phyloP scores from a whole-genome alignment of 495 filamentous ascomycete genomes.

The Chaetomium tenue region DNA sequence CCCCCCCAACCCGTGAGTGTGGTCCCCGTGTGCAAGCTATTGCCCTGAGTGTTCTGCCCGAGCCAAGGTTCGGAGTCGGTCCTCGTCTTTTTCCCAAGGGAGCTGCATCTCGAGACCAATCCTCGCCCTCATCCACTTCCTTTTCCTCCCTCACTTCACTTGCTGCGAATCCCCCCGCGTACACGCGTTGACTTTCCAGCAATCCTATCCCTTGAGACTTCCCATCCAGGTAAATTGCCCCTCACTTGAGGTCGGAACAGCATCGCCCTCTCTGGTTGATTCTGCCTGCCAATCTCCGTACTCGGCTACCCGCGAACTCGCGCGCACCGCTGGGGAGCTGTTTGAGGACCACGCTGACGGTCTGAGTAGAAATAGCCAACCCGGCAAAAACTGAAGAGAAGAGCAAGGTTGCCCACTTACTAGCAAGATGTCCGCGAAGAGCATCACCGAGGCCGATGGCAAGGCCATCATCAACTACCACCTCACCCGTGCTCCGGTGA shows the following conservation, averaged over 20 bases:
- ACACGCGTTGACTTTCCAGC: constrained; percentile 8
- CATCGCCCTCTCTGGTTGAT: constrained; percentile 3
- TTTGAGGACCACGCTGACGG: constrained; percentile 11
- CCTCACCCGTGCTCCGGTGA: constrained; percentile 95
- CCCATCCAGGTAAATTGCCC: constrained; percentile 23
- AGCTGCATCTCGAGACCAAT: constrained; percentile 25
- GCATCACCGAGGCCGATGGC: constrained; percentile 97
- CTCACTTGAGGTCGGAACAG: constrained; percentile 25
- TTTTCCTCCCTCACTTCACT: not conserved
- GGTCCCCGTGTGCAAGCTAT: constrained; percentile 17
- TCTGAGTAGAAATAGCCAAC: constrained; percentile 9
- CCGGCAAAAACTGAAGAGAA: constrained; percentile 15
- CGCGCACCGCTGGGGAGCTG: constrained; percentile 5
- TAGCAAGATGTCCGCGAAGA: constrained; percentile 90
- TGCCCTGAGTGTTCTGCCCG: constrained; percentile 20
- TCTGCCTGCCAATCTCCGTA: not conserved
- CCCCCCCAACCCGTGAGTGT: constrained; percentile 24
- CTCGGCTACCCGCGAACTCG: constrained; percentile 16
- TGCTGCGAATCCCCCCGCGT: not conserved
- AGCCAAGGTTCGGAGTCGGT: constrained; percentile 16
- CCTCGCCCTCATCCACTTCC: constrained; percentile 14
- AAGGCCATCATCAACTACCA: constrained; percentile 99
- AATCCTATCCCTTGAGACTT: constrained; percentile 15
- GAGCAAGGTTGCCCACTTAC: constrained; percentile 25
- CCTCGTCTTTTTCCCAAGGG: constrained; percentile 17